Conservation (phyloP, 371 early-diverging fungal genomes). For the Basidiobolus meristosporus region DNA sequence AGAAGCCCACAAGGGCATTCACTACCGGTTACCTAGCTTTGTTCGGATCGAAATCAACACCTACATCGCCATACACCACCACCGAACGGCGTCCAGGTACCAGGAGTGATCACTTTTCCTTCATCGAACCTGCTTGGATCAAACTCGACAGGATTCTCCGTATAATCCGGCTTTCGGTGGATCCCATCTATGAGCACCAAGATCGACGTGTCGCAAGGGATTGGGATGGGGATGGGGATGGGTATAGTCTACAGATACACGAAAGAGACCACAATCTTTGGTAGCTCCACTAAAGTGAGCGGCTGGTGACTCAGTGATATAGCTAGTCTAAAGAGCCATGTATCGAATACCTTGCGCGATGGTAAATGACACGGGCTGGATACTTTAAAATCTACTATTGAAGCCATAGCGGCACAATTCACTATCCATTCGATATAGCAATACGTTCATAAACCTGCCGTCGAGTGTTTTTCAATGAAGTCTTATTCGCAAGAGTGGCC, state of each 20-base stretch:
- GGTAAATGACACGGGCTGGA: conserved; percentile 12
- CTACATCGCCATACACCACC: background rate
- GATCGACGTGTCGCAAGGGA: too few species aligned
- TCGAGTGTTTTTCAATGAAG: background rate
- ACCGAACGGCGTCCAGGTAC: conserved; percentile 1
- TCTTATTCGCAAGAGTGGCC: too few species aligned
- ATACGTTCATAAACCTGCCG: background rate
- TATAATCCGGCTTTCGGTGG: background rate
- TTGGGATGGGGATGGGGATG: background rate
- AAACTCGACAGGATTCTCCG: background rate
- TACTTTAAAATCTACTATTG: conserved; percentile 2
- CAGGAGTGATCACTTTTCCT: background rate
- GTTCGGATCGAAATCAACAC: too few species aligned
- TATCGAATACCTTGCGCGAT: conserved; percentile 12
- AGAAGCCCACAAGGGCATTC: too few species aligned
- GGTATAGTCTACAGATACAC: background rate
- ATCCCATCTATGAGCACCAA: too few species aligned
- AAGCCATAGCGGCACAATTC: background rate
- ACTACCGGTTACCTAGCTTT: too few species aligned
- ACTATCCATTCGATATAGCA: too few species aligned
- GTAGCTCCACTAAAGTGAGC: too few species aligned
- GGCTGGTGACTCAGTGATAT: too few species aligned
- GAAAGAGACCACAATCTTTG: conserved; percentile 17
- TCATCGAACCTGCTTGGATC: background rate
- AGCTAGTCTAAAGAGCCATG: too few species aligned